Base-by-base conservation (phyloP, 768 basidiomycete genomes). In the Russula compacta region DNA sequence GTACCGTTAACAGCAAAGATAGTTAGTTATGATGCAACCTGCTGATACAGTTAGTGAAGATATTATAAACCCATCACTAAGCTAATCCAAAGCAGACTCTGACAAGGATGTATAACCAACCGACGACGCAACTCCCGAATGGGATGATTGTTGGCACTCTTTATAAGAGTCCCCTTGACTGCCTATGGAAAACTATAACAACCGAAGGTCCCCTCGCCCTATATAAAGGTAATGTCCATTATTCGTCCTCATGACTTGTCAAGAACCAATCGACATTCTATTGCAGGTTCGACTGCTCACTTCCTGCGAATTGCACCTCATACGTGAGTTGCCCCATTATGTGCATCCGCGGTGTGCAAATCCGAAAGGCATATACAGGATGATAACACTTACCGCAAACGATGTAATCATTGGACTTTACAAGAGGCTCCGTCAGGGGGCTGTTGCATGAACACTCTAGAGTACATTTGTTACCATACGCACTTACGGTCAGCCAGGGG, bases 51-150 rank as follows among this genome's bases (percentile, higher is more conserved):
- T 85, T 63, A 69, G 78, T 73, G 50, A 54, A n/a, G 47, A 42
- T 17, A 42, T 44, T 44, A 48, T 21, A 62, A 32, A n/a, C 24
- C n/a, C 7, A 4, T 38, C 3, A 52, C 1, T 32, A 39, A 44
- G 36, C 65, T 64, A 48, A 24, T 38, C 48, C 46, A 35, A 59
- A 57, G 17, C 67, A 91, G 83, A 87, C 90, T 53, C 73, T 98
- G 52, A 98, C 97, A 7, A 81, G 97, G 59, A 85, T 98, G 81
- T 99, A 98, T 73, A 98, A 98, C 70, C 97, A 95, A 77, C 89
- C 92, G 10, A 93, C 92, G 0, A 78, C 78, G 66, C 75, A 75
- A 48, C 78, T 84, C 40, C 84, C 87, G 2, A 79, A 87, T 66
- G 93, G 93, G 38, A 84, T 76, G 66, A 70, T 82, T 33, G 81